These are phyloP conservation scores for Anthracocystis panici-leucophaei DNA, from an alignment of 1,284 basidiomycete genomes.

Conservation along the genomic window DNA sequence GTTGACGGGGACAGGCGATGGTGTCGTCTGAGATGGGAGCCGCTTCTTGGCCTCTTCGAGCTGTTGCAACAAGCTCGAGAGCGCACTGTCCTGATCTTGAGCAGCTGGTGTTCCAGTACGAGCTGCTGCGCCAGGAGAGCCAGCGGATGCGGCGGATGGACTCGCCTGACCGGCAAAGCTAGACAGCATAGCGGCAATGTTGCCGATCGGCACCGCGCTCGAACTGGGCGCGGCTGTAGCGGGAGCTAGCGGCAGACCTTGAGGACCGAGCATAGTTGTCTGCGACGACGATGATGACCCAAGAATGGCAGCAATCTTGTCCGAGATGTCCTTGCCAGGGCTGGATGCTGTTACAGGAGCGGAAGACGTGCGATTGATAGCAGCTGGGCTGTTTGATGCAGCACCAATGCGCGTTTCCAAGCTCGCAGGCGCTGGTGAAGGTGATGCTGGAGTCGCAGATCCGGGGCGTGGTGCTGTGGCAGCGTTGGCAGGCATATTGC, in stretches of 20 bases:
- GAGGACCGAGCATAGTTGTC: constrained; percentile 46
- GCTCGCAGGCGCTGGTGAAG: constrained; percentile 2
- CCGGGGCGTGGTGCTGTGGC: constrained; percentile 18
- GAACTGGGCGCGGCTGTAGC: constrained; percentile 20
- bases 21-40: constrained; percentile 13
- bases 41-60: constrained; percentile 43
- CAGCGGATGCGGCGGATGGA: background rate
- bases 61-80: constrained; percentile 41
- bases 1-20: constrained; percentile 9
- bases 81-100: constrained; percentile 16
- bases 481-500: constrained; percentile 25
- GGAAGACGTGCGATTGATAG: constrained; percentile 7
- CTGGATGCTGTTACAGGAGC: constrained; percentile 4
- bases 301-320: constrained; percentile 48
- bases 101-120: constrained; percentile 11
- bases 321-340: constrained; percentile 41
- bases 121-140: constrained; percentile 7
- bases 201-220: constrained; percentile 30
- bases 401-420: background rate
- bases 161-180: constrained; percentile 19
- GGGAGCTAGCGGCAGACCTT: constrained; percentile 45
- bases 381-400: background rate
- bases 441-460: constrained; percentile 7
- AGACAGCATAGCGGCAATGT: constrained; percentile 48
- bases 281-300: constrained; percentile 38